Percentiles rank a stretch among this genome's conserved stretches.
These are phyloP conservation scores for Cladosporium sp. DNA, from an alignment of 2,329 filamentous ascomycete species.

Conservation along the genomic window DNA sequence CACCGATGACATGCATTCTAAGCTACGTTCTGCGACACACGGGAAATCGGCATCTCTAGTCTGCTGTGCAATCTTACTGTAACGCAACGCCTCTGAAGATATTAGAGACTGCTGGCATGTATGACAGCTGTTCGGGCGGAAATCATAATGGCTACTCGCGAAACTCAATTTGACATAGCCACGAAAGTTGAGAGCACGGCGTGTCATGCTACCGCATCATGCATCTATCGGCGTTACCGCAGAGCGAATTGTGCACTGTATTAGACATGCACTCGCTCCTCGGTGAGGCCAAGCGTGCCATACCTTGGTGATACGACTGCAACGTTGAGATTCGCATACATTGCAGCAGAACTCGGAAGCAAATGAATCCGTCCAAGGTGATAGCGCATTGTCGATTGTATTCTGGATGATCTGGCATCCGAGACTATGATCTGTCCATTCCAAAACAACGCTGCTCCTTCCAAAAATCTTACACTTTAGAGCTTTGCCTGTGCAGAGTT, in stretches of 20 bases:
- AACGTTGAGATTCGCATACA: background rate
- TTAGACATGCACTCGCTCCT: background rate
- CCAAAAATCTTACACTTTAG: background rate
- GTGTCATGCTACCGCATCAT: background rate
- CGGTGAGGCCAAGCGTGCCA: background rate
- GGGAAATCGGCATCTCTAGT: background rate
- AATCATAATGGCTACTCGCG: background rate
- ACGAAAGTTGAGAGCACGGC: background rate
- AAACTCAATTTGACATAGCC: background rate
- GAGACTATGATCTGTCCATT: background rate
- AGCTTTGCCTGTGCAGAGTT: background rate
- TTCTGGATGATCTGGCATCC: background rate
- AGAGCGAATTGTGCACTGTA: background rate
- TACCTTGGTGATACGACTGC: background rate
- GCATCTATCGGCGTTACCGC: background rate
- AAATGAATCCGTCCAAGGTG: background rate
- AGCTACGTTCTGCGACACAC: background rate
- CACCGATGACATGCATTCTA: background rate
- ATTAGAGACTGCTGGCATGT: background rate
- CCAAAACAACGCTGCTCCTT: background rate
- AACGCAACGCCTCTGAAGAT: no score
- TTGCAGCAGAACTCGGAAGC: background rate
- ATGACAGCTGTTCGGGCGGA: background rate
- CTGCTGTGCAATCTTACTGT: background rate
- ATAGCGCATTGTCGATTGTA: background rate